phyloP scores from a whole-genome alignment of 805 yeast species.

The Vanderwaltozyma tropicalis region DNA sequence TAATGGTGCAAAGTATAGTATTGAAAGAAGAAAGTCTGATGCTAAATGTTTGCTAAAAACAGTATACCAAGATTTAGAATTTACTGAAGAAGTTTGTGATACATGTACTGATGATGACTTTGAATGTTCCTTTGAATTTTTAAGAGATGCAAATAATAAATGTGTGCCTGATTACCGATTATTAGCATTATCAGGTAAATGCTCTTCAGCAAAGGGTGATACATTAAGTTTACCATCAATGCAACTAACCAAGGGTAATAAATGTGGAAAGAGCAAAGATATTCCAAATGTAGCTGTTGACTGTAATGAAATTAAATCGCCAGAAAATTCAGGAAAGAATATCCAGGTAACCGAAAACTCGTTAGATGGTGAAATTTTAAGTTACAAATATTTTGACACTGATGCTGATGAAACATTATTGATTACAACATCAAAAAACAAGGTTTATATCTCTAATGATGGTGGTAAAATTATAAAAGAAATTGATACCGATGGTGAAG shows the following conservation, averaged over 20 bases:
- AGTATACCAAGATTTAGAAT: constrained; percentile 29
- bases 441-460: constrained; percentile 57
- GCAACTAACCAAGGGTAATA: constrained; percentile 9
- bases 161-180: constrained; percentile 37
- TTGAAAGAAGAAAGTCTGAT: constrained; percentile 50
- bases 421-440: constrained; percentile 42
- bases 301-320: constrained; percentile 13
- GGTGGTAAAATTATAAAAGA: constrained; percentile 46
- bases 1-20: constrained; percentile 57
- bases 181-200: constrained; percentile 12
- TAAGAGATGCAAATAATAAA: constrained; percentile 27
- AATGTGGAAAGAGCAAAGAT: constrained; percentile 17
- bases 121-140: constrained; percentile 56
- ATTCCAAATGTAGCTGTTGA: constrained; percentile 21
- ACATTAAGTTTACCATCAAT: constrained; percentile 11
- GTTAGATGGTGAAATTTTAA: constrained; percentile 42
- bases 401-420: constrained; percentile 55
- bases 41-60: constrained; percentile 45
- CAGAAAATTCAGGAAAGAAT: constrained; percentile 11
- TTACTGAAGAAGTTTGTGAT: constrained; percentile 45
- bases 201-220: constrained; percentile 8
- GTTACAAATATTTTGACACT: constrained; percentile 41
- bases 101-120: constrained; percentile 54
- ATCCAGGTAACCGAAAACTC: constrained; percentile 33
- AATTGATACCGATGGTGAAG: constrained; percentile 30